A percentile compares a stretch with the other conserved stretches of the same genome.
Conservation (phyloP, 768 basidiomycete genomes). For the Tricholoma bakamatsutake region DNA sequence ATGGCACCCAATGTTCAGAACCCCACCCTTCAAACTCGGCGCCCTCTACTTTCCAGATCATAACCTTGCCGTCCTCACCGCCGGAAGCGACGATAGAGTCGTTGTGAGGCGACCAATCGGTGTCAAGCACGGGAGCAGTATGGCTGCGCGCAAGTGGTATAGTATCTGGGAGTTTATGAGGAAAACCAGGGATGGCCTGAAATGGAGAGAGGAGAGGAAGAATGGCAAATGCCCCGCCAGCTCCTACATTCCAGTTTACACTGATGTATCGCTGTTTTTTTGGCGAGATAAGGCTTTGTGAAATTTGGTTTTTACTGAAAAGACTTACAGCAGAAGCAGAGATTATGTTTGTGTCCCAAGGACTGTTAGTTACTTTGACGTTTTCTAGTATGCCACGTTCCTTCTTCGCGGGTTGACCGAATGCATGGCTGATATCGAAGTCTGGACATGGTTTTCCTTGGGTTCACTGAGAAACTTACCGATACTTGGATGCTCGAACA, state of each 20-base stretch:
- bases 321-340: slow-evolving; percentile 71
- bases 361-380: slow-evolving; percentile 79
- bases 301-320: slow-evolving; percentile 2
- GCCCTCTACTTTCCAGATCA: slow-evolving; percentile 82
- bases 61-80: slow-evolving; percentile 90
- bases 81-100: slow-evolving; percentile 87
- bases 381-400: slow-evolving; percentile 70
- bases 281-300: neutral
- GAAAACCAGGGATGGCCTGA: slow-evolving; percentile 45
- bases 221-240: slow-evolving; percentile 93
- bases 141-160: slow-evolving; percentile 88
- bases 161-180: slow-evolving; percentile 84
- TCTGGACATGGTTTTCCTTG: neutral
- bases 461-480: slow-evolving; percentile 36
- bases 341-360: slow-evolving; percentile 95
- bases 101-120: slow-evolving; percentile 94
- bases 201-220: slow-evolving; percentile 79
- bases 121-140: slow-evolving; percentile 84
- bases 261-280: slow-evolving; percentile 68
- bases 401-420: slow-evolving; percentile 83
- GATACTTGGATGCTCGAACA: slow-evolving; percentile 82
- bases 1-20: slow-evolving; percentile 72
- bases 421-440: slow-evolving; percentile 66
- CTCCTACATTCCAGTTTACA: slow-evolving; percentile 91
- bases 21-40: slow-evolving; percentile 79